These are phyloP conservation scores for Ustilago shanxiensis DNA, from an alignment of 1,284 basidiomycete species.

Conservation along the genomic window DNA sequence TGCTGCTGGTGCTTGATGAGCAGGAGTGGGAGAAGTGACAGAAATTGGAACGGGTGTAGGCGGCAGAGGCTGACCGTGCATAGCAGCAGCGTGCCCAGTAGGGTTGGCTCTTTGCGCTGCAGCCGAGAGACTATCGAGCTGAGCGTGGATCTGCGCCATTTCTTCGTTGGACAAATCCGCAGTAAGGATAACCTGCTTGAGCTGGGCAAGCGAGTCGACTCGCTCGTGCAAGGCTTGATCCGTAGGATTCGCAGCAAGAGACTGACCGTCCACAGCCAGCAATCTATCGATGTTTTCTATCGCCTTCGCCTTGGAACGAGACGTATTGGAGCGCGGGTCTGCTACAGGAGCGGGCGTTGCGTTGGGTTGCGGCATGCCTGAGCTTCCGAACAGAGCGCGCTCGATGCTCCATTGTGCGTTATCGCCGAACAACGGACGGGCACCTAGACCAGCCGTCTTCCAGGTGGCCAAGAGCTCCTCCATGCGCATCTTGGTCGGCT, in stretches of 20 bases:
- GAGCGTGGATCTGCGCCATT: constrained; percentile 81
- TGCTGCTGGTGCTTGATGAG: constrained; percentile 58
- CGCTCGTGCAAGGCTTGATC: constrained; percentile 43
- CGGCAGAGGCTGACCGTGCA: constrained; percentile 35
- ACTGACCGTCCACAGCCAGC: constrained; percentile 54
- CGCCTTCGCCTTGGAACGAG: constrained; percentile 47
- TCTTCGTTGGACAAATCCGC: constrained; percentile 83
- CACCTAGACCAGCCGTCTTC: constrained; percentile 59
- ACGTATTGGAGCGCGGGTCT: constrained; percentile 24
- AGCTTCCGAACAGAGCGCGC: constrained; percentile 59
- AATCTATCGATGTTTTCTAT: constrained; percentile 64
- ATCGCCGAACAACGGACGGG: constrained; percentile 61
- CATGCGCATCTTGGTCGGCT: constrained; percentile 64
- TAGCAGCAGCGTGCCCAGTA: constrained; percentile 61
- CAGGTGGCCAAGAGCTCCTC: constrained; percentile 68
- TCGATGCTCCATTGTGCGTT: constrained; percentile 65
- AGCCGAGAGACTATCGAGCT: constrained; percentile 78
- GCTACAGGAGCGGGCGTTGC: constrained; percentile 26
- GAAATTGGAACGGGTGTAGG: constrained; percentile 11
- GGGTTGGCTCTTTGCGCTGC: constrained; percentile 20
- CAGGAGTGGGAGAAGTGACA: constrained; percentile 5
- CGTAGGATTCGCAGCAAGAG: constrained; percentile 48
- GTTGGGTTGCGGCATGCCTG: constrained; percentile 48
- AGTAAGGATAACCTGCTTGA: constrained; percentile 80
- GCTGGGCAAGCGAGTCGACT: constrained; percentile 72